Evolutionary conservation across 1,284 basidiomycete genomes (phyloP), one percentile per base, ranked within the genome.

Genomic region (Farysia itapuensis): DNA sequence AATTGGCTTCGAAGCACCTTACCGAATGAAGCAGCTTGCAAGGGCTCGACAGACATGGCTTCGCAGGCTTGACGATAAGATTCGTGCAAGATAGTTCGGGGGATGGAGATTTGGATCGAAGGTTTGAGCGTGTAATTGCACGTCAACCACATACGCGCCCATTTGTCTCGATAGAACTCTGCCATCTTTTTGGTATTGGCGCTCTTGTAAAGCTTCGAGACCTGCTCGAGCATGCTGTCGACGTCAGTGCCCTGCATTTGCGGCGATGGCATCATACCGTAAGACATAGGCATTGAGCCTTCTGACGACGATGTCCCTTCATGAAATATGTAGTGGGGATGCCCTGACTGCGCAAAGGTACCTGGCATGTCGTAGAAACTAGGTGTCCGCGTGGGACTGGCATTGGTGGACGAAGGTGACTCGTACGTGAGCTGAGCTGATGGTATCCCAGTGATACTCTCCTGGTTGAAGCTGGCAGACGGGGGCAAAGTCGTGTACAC

Each of bases 101-200:
- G 59, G 18, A 64, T 58, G 37, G 59, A 64, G 37, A 64, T 64
- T 42, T 64, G 59, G 32, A 64, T 64, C 16, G 59, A 64, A 0
- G 59, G 45, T 45, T 64, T 64, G 31, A 64, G 53, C 7, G 45
- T 58, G 37, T 64, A 64, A 43, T 64, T 64, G 49, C 59, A 53
- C 24, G 48, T 58, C 32, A 64, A 48, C 59, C 59, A 64, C 48
- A 64, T 53, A 30, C 59, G 48, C 4, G 59, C 59, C 59, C 59
- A 64, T 26, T 64, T 64, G 37, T 64, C 59, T 34, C 59, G 59
- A 25, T 64, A 58, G 23, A 64, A 64, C 24, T 64, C 59, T 19
- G 59, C 59, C 47, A 58, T 64, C 41, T 64, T 64, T 26, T 64
- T 64, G 26, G 59, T 64, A 43, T 53, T 64, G 24, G 59, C 52